These are phyloP conservation scores for Lojkania enalia DNA, from an alignment of 2,329 filamentous ascomycete genomes.

Conservation along the genomic window DNA sequence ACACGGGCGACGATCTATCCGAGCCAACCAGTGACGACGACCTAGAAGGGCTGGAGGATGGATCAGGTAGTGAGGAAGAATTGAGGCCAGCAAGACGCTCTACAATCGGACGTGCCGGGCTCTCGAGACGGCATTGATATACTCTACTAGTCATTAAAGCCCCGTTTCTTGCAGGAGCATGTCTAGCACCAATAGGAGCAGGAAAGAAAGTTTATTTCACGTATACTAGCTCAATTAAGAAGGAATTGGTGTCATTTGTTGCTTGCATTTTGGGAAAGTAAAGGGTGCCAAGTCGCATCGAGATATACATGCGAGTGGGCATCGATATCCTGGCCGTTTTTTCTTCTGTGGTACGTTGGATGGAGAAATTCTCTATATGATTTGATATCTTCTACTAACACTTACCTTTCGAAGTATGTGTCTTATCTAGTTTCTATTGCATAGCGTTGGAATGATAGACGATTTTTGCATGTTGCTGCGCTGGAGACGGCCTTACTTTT, in stretches of 20 bases:
- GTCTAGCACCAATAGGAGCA: not conserved
- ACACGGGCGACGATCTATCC: slow-evolving; percentile 51
- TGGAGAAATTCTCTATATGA: too few species aligned
- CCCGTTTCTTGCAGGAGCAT: not conserved
- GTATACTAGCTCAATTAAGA: not conserved
- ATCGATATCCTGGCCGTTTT: not conserved
- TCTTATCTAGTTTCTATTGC: slow-evolving; percentile 13
- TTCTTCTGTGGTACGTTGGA: too few species aligned
- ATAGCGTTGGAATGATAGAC: slow-evolving; percentile 18
- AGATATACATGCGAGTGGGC: slow-evolving; percentile 2
- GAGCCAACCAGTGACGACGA: slow-evolving; percentile 53
- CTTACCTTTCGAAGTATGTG: not conserved
- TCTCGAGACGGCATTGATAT: slow-evolving; percentile 25
- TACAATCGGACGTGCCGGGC: slow-evolving; percentile 36
- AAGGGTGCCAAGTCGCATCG: not conserved
- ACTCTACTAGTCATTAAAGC: not conserved
- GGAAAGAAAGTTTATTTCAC: too few species aligned
- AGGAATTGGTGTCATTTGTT: not conserved
- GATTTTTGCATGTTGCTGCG: not conserved
- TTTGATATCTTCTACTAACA: too few species aligned
- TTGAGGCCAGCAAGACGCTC: slow-evolving; percentile 38
- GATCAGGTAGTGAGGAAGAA: slow-evolving; percentile 51
- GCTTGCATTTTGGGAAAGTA: too few species aligned
- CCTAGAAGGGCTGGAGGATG: slow-evolving; percentile 48
- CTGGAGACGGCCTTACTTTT: too few species aligned